These are phyloP conservation scores for Fagopyrum esculentum DNA, from an alignment of 148 eudicot species.

Conservation along the genomic window DNA sequence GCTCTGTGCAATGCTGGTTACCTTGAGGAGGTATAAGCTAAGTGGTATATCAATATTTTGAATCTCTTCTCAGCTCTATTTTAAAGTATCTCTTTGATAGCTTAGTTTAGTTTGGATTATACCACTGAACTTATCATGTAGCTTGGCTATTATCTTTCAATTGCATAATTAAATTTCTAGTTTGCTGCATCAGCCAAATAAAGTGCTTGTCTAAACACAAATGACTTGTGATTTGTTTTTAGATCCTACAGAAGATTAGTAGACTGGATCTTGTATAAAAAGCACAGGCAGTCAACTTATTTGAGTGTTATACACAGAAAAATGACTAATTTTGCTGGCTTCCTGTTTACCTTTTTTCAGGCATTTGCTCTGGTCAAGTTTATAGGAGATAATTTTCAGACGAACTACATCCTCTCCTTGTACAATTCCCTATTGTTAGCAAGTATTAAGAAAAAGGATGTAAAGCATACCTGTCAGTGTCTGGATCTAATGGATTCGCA, in stretches of 20 bases:
- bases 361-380: constrained; percentile 48
- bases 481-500: constrained; percentile 69
- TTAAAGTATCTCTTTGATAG: not conserved
- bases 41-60: not conserved
- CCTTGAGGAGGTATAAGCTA: constrained; percentile 61
- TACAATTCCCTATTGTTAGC: constrained; percentile 54
- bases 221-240: not conserved
- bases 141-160: not conserved
- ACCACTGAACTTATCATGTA: not conserved
- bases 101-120: not conserved
- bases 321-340: not conserved
- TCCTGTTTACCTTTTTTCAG: constrained; percentile 29
- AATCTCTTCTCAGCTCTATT: not conserved
- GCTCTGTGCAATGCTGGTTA: constrained; percentile 81
- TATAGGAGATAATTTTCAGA: constrained; percentile 37
- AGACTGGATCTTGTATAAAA: not conserved
- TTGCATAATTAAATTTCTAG: not conserved
- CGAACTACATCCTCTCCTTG: constrained; percentile 38
- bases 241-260: not conserved
- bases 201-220: not conserved
- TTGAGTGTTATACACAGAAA: not conserved
- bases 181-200: not conserved
- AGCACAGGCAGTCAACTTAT: not conserved
- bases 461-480: constrained; percentile 45
- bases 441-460: constrained; percentile 36